Evolutionary conservation across 306 rosid species (phyloP), one percentile per base, ranked within the genome.

Genomic region (Notholithocarpus densiflorus): DNA sequence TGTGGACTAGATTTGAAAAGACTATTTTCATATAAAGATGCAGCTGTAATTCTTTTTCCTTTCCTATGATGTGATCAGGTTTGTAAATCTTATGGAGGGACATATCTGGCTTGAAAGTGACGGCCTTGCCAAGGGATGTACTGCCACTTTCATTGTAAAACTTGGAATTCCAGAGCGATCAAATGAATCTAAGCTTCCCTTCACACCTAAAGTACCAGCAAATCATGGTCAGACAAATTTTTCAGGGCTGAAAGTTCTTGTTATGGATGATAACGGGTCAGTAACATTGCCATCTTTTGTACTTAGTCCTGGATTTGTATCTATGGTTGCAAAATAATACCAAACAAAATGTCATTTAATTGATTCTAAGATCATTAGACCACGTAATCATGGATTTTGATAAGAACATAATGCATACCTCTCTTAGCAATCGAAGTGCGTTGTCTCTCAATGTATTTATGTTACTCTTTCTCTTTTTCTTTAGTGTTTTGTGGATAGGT

Each of bases 51-150:
- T 11, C 27, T 74, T 75, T 79, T 18, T 37, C 34, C 0, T 77
- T 73, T 68, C 48, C 3, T 24, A 71, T 72, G 56, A 71, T 84
- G 78, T 87, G 83, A 83, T 81, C 90, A 95, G 99, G 89, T 95
- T 95, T 86, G 98, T 95, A 71, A 90, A 88, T 84, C 98, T 93
- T 76, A 95, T 95, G 99, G 98, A 91, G 70, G 99, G 99, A 77
- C 88, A 90, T 77, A 93, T 95, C 75, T 95, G 96, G 96, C 86
- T 95, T 79, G 99, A 95, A 87, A 95, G 99, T 26, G 98, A 95
- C 83, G 99, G 99, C 60, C 82, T 87, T 75, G 96, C 97, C 62
- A 93, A 91, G 86, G 99, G 99, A 80, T 91, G 96, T 77, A 87
- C 93, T 3, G 94, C 85, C 71, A 89, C 85, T 59, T 91, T 95